Evolutionary conservation across 192 early-diverging fungal species (phyloP).

Genomic region (Coemansia sp.): DNA sequence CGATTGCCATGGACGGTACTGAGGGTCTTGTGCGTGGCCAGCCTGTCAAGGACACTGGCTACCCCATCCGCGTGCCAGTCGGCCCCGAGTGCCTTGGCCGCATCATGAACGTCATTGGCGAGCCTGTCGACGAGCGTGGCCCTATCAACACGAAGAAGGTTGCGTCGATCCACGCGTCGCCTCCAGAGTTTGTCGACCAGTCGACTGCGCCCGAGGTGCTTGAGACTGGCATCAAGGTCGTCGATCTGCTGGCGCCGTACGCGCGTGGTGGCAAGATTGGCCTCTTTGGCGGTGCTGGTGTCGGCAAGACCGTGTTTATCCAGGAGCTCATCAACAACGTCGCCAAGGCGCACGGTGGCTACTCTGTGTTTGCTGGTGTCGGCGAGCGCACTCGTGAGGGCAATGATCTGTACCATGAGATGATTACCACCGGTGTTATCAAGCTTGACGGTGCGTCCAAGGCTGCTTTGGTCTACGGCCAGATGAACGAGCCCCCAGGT

Average conservation of each 20-base stretch:
- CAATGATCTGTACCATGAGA: slow-evolving; percentile 99
- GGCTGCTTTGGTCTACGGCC: slow-evolving; percentile 94
- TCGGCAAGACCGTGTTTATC: slow-evolving; percentile 99
- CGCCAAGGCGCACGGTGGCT: slow-evolving; percentile 98
- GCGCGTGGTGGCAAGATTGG: slow-evolving; percentile 98
- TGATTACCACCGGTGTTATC: slow-evolving; percentile 95
- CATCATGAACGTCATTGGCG: slow-evolving; percentile 99
- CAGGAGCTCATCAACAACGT: slow-evolving; percentile 99
- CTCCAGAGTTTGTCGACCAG: slow-evolving; percentile 95
- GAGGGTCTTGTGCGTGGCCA: slow-evolving; percentile 97
- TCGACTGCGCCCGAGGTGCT: slow-evolving; percentile 91
- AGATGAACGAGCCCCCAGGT: slow-evolving; percentile 99
- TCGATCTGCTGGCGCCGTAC: slow-evolving; percentile 96
- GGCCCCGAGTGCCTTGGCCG: slow-evolving; percentile 94
- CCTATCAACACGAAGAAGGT: slow-evolving; percentile 89
- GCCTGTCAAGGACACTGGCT: slow-evolving; percentile 88
- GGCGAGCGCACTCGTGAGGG: slow-evolving; percentile 99
- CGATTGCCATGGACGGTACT: slow-evolving; percentile 99
- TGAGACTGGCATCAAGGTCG: slow-evolving; percentile 98
- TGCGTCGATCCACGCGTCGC: slow-evolving; percentile 85
- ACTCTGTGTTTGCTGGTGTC: slow-evolving; percentile 97
- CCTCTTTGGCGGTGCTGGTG: slow-evolving; percentile 98
- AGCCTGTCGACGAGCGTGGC: slow-evolving; percentile 97
- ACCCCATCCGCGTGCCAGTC: slow-evolving; percentile 88
- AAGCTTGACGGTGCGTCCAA: slow-evolving; percentile 92